Evolutionary conservation across 441 rosid species (phyloP).

Genomic region (Aquilaria agallochum): DNA sequence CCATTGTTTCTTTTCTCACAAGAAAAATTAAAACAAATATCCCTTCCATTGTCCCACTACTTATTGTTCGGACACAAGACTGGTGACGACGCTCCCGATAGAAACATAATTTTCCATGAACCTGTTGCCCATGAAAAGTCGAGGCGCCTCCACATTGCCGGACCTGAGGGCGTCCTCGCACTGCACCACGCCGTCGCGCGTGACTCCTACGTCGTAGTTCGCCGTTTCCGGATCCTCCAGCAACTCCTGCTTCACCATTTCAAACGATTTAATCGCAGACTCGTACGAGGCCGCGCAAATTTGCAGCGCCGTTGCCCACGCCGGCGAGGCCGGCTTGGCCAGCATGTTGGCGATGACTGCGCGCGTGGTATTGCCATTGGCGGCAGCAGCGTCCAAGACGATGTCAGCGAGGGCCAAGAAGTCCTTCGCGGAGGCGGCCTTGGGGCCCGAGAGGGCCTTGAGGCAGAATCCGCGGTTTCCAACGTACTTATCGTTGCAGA

Average conservation of each 20-base stretch:
- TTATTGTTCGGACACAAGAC: too few relatives aligned
- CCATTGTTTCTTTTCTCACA: too few relatives aligned
- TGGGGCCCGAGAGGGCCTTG: constrained; percentile 1
- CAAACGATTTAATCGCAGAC: constrained; percentile 3
- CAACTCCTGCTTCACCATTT: constrained; percentile 4
- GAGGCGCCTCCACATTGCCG: background rate
- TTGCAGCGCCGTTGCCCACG: background rate
- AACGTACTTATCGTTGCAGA: background rate
- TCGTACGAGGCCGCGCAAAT: background rate
- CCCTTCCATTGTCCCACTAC: too few relatives aligned
- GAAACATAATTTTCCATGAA: constrained; percentile 6
- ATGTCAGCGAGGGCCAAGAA: background rate
- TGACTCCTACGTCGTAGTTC: constrained; percentile 18
- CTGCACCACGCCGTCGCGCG: constrained; percentile 8
- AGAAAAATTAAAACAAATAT: too few relatives aligned
- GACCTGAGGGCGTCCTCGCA: constrained; percentile 3
- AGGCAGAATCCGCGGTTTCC: background rate
- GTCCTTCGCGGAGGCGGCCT: background rate
- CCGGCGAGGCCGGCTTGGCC: background rate
- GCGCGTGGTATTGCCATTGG: background rate
- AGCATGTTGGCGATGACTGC: background rate
- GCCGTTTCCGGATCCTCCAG: constrained; percentile 17
- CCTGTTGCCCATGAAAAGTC: constrained; percentile 8
- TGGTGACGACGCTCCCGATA: constrained; percentile 7
- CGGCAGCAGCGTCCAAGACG: background rate